Percentiles rank a stretch among this genome's conserved stretches.
Evolutionary conservation across 257 asterid species (phyloP).

Genomic region (Henckelia pumila): DNA sequence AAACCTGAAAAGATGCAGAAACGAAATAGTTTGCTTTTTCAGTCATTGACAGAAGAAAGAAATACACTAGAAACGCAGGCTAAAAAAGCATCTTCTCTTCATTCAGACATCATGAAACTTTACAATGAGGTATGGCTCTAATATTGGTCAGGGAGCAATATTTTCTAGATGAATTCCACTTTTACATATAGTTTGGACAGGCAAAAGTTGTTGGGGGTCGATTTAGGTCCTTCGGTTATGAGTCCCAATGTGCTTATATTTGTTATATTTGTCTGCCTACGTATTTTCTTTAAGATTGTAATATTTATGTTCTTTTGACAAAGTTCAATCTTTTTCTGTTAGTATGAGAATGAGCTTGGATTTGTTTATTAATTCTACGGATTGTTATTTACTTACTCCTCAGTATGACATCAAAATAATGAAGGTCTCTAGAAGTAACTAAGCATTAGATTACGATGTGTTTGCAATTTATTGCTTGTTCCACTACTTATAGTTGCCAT

Average conservation of each 20-base stretch:
- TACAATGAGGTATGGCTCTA: slow-evolving; percentile 61
- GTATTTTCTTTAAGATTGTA: slow-evolving; percentile 6
- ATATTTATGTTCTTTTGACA: background rate
- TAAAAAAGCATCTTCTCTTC: slow-evolving; percentile 54
- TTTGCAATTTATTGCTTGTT: background rate
- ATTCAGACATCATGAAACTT: slow-evolving; percentile 53
- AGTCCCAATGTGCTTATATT: background rate
- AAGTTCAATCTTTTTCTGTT: background rate
- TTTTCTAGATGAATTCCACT: slow-evolving; percentile 3
- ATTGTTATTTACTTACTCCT: background rate
- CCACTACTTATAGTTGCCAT: background rate
- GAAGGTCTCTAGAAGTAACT: slow-evolving; percentile 9
- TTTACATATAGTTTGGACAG: background rate
- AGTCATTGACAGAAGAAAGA: slow-evolving; percentile 76
- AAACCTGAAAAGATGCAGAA: slow-evolving; percentile 81
- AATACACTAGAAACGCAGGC: slow-evolving; percentile 67
- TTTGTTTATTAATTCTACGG: background rate
- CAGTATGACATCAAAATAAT: background rate
- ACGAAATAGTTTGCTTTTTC: slow-evolving; percentile 62
- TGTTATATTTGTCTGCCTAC: slow-evolving; percentile 5
- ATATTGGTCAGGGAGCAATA: background rate
- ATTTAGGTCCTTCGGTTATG: background rate
- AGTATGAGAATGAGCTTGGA: background rate
- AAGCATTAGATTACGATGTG: background rate
- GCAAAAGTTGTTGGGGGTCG: slow-evolving; percentile 10